phyloP scores from a whole-genome alignment of 306 rosid genomes.

The Castanospermum australe region DNA sequence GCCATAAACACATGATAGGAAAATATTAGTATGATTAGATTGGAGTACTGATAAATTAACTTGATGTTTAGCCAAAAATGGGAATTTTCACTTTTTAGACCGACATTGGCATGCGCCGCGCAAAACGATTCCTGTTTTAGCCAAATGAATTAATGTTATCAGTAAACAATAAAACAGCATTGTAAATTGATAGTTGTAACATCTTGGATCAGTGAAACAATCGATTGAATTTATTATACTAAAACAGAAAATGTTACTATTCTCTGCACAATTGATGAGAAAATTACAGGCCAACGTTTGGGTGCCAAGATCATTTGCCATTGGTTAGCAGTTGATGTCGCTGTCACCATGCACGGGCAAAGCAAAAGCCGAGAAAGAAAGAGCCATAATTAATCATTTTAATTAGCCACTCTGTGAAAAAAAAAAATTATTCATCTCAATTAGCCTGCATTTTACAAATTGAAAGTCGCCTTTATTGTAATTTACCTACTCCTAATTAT shows the following conservation, averaged over 20 bases:
- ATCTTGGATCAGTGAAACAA: background rate
- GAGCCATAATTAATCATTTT: background rate
- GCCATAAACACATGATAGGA: background rate
- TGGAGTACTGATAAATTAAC: background rate
- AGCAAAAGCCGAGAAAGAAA: background rate
- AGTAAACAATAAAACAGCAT: background rate
- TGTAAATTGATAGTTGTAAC: background rate
- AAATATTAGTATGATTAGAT: background rate
- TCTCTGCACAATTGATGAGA: background rate
- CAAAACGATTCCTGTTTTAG: background rate
- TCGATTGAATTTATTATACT: background rate
- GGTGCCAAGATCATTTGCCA: background rate
- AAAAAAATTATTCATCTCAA: background rate
- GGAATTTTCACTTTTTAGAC: background rate
- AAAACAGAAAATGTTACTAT: background rate
- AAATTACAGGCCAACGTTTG: background rate
- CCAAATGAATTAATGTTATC: background rate
- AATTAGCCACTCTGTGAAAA: too few species aligned
- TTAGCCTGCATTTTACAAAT: background rate
- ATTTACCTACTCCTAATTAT: background rate
- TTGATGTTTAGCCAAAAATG: conserved; percentile 15
- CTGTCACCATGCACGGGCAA: background rate
- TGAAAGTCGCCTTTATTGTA: background rate
- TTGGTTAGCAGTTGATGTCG: background rate
- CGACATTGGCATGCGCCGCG: background rate